Conservation (phyloP, 2,329 filamentous ascomycete species). For the Fusarium acutatum region DNA sequence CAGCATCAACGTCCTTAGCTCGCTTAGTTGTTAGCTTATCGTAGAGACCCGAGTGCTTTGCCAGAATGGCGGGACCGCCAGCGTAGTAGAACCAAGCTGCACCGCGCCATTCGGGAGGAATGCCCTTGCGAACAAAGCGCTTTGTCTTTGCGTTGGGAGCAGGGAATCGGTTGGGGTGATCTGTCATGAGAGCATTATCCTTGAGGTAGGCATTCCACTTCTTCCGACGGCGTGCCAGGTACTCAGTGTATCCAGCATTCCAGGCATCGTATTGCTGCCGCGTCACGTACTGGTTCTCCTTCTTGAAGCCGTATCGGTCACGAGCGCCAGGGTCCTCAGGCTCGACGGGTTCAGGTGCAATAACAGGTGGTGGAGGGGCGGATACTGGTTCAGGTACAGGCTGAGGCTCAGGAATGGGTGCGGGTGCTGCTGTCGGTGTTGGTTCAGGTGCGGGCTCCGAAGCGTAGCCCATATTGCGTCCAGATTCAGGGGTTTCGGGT, state of each 20-base stretch:
- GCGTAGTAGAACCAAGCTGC: constrained; percentile 98
- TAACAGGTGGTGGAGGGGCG: constrained; percentile 39
- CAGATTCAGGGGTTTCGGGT: constrained; percentile 26
- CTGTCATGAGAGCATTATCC: constrained; percentile 77
- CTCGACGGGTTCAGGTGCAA: constrained; percentile 44
- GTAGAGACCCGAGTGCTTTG: constrained; percentile 81
- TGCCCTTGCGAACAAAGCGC: constrained; percentile 90
- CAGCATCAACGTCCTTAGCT: constrained; percentile 77
- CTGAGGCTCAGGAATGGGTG: constrained; percentile 39
- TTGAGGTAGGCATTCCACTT: constrained; percentile 86
- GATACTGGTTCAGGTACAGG: constrained; percentile 16
- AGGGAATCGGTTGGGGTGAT: constrained; percentile 80
- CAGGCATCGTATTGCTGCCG: constrained; percentile 82
- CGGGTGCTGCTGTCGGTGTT: constrained; percentile 30
- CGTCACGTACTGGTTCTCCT: constrained; percentile 81
- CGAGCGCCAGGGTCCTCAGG: constrained; percentile 63
- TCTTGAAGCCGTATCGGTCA: constrained; percentile 93
- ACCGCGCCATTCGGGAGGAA: constrained; percentile 93
- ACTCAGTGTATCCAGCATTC: constrained; percentile 78
- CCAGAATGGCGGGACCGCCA: constrained; percentile 81
- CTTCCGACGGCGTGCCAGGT: constrained; percentile 75
- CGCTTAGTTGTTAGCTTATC: constrained; percentile 70
- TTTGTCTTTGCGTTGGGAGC: constrained; percentile 84
- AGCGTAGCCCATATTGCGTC: constrained; percentile 7
- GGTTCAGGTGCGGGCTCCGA: constrained; percentile 26